Evolutionary conservation across 192 early-diverging fungal genomes (phyloP).

Genomic region (Coemansia javaensis): DNA sequence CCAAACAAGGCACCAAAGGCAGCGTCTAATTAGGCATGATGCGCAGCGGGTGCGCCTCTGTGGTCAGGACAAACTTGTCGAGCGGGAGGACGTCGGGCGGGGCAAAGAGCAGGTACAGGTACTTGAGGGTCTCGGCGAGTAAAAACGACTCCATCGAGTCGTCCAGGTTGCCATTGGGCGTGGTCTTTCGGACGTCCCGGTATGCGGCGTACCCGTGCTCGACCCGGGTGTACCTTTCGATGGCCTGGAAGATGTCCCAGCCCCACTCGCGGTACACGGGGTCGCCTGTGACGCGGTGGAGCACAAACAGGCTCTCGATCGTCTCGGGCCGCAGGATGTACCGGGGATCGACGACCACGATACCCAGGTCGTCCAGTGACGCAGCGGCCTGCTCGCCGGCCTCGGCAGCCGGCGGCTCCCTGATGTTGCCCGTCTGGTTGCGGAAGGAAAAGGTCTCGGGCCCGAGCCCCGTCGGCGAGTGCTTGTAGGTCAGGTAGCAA

Average conservation of each 20-base stretch:
- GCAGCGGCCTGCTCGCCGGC: too few species aligned
- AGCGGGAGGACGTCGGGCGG: constrained; percentile 64
- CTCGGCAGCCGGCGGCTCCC: constrained; percentile 16
- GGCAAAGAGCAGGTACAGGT: constrained; percentile 82
- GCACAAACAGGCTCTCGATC: constrained; percentile 82
- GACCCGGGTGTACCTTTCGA: constrained; percentile 71
- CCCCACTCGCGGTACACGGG: constrained; percentile 71
- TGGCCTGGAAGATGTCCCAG: constrained; percentile 83
- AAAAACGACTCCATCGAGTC: constrained; percentile 70
- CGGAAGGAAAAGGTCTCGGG: constrained; percentile 48
- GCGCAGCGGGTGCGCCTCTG: constrained; percentile 87
- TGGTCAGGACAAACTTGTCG: constrained; percentile 90
- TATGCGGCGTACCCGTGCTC: constrained; percentile 65
- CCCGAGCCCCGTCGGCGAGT: constrained; percentile 48
- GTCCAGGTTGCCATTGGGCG: constrained; percentile 28
- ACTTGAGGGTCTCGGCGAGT: constrained; percentile 95
- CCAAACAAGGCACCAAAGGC: constrained; percentile 39
- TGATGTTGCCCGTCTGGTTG: constrained; percentile 33
- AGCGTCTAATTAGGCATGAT: constrained; percentile 34
- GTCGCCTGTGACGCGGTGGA: constrained; percentile 87
- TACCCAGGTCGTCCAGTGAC: constrained; percentile 46
- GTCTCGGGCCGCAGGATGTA: constrained; percentile 86
- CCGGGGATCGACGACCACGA: constrained; percentile 44
- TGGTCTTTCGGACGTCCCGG: constrained; percentile 38
- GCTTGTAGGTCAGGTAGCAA: constrained; percentile 40